phyloP scores from a whole-genome alignment of 371 early-diverging fungal species.

The Apophysomyces sp. region DNA sequence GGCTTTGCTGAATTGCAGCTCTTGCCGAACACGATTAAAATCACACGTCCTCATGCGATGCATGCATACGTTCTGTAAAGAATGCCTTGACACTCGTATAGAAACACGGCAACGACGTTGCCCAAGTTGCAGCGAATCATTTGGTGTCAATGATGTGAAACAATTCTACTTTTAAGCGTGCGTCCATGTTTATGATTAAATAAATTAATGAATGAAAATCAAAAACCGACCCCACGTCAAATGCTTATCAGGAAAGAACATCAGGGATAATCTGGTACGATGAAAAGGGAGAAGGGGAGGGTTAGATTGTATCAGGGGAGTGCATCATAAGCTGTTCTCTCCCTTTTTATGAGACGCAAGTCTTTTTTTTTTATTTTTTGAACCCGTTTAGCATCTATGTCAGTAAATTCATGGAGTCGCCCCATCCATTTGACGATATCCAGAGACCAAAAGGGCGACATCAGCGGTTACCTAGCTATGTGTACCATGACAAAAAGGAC shows the following conservation, averaged over 20 bases:
- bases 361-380: background rate
- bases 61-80: conserved; percentile 97
- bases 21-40: conserved; percentile 86
- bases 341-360: background rate
- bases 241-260: background rate
- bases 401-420: too few species aligned
- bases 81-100: conserved; percentile 88
- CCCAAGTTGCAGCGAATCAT: conserved; percentile 93
- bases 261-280: background rate
- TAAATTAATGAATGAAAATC: background rate
- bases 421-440: background rate
- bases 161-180: conserved; percentile 78
- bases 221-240: background rate
- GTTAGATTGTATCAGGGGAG: conserved; percentile 1
- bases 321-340: background rate
- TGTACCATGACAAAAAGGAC: conserved; percentile 1
- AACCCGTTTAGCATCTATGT: background rate
- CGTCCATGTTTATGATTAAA: background rate
- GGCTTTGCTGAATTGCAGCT: conserved; percentile 84
- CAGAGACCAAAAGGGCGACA: background rate
- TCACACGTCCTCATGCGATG: conserved; percentile 82
- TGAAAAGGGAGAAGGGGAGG: background rate
- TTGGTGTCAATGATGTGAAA: conserved; percentile 90
- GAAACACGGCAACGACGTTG: conserved; percentile 97
- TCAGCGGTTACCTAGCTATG: background rate